Conservation (phyloP, 805 yeast genomes). For the Kodamaea hsintzibuensis region DNA sequence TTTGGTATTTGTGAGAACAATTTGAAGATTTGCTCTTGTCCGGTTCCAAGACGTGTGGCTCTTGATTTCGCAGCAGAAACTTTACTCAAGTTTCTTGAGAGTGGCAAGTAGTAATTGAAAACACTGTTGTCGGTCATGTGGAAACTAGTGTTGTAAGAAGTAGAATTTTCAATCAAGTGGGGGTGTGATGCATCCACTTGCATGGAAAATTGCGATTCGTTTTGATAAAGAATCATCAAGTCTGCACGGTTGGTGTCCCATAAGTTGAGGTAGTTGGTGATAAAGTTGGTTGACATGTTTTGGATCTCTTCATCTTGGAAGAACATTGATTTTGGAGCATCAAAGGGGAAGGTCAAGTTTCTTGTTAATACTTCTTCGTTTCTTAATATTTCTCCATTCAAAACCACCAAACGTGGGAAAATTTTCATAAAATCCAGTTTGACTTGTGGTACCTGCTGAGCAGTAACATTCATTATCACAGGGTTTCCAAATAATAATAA, state of each 20-base stretch:
- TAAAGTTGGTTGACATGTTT: constrained; percentile 70
- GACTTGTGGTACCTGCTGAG: constrained; percentile 39
- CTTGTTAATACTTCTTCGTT: constrained; percentile 61
- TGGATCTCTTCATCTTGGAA: constrained; percentile 79
- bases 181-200: constrained; percentile 77
- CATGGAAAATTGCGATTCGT: constrained; percentile 80
- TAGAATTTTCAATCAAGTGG: constrained; percentile 24
- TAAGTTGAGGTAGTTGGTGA: constrained; percentile 68
- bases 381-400: constrained; percentile 78
- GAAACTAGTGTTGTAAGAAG: constrained; percentile 8
- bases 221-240: constrained; percentile 71
- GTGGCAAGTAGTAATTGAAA: constrained; percentile 68
- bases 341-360: constrained; percentile 57
- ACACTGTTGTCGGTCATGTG: constrained; percentile 14
- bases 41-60: constrained; percentile 59
- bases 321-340: constrained; percentile 61
- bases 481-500: constrained; percentile 81
- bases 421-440: constrained; percentile 62
- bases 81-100: constrained; percentile 74
- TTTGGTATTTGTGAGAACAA: constrained; percentile 72
- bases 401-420: constrained; percentile 78
- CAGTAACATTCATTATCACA: constrained; percentile 36
- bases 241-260: constrained; percentile 83
- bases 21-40: constrained; percentile 64
- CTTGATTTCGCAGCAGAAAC: constrained; percentile 59